Evolutionary conservation across 371 early-diverging fungal genomes (phyloP).

Genomic region (Mucor circinelloides): DNA sequence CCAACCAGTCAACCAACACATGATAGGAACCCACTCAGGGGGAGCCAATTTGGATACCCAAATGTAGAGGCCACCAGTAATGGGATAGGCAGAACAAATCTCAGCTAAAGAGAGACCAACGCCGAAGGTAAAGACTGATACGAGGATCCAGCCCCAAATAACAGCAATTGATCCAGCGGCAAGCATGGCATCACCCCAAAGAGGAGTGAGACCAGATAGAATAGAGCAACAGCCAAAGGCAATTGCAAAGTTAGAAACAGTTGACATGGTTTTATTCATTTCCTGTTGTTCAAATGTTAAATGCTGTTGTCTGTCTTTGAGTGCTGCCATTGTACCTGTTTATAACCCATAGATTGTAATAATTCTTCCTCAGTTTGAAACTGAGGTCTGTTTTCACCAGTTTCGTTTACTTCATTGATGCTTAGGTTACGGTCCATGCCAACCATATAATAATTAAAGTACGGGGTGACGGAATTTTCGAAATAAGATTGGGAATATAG

Average conservation of each 20-base stretch:
- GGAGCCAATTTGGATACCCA: conserved; percentile 64
- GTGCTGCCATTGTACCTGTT: conserved; percentile 40
- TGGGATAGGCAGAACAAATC: conserved; percentile 74
- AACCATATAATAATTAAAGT: conserved; percentile 20
- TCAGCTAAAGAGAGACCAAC: conserved; percentile 74
- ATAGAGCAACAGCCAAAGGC: conserved; percentile 67
- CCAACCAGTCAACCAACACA: conserved; percentile 60
- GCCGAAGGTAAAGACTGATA: conserved; percentile 62
- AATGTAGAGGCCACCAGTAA: conserved; percentile 64
- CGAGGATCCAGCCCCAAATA: conserved; percentile 73
- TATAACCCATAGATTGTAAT: conserved; percentile 59
- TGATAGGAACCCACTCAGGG: conserved; percentile 56
- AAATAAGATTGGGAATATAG: conserved; percentile 4
- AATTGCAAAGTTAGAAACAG: conserved; percentile 66
- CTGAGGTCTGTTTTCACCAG: conserved; percentile 28
- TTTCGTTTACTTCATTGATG: conserved; percentile 31
- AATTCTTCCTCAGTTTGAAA: conserved; percentile 45
- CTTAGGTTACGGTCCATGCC: conserved; percentile 31
- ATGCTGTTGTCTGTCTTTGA: background rate
- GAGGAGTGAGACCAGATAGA: conserved; percentile 62
- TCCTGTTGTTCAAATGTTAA: conserved; percentile 35
- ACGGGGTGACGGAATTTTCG: conserved; percentile 13
- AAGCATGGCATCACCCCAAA: conserved; percentile 63
- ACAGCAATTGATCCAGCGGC: conserved; percentile 72
- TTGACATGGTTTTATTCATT: conserved; percentile 65